A percentile compares a stretch with the other conserved stretches of the same genome.
Conservation (phyloP, 2,329 filamentous ascomycete genomes). For the Didymella arachidicola region DNA sequence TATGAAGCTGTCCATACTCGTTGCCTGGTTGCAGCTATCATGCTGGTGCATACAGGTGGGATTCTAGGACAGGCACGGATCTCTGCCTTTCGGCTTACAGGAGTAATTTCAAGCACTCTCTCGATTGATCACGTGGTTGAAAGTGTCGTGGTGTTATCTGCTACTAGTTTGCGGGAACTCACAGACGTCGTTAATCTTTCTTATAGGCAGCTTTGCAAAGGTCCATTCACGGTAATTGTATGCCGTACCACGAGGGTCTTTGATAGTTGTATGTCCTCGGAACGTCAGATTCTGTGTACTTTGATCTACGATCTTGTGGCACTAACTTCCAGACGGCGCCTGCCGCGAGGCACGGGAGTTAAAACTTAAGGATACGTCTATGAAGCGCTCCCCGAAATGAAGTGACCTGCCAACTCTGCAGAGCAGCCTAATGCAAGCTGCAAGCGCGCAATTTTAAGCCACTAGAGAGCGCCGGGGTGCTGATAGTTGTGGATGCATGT, state of each 20-base stretch:
- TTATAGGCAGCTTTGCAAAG: background rate
- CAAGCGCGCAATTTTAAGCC: slow-evolving; percentile 1
- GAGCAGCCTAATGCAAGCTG: background rate
- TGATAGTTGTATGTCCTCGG: background rate
- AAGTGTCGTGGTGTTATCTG: background rate
- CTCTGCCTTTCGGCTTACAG: background rate
- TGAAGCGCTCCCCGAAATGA: background rate
- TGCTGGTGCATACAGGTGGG: background rate
- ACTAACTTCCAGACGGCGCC: background rate
- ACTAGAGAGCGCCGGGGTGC: slow-evolving; percentile 1
- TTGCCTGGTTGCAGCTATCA: background rate
- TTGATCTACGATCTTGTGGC: background rate
- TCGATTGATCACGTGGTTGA: background rate
- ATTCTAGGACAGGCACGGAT: background rate
- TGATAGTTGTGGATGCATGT: background rate
- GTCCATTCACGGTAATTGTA: background rate
- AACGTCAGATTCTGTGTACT: background rate
- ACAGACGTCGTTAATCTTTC: background rate
- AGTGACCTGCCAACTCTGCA: background rate
- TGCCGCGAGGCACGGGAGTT: background rate
- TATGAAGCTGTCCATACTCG: background rate
- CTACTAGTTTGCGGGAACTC: background rate
- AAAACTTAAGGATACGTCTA: background rate
- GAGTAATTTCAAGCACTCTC: background rate
- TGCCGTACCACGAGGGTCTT: background rate